Evolutionary conservation across 371 early-diverging fungal species (phyloP).

Genomic region (Cokeromyces recurvatus): DNA sequence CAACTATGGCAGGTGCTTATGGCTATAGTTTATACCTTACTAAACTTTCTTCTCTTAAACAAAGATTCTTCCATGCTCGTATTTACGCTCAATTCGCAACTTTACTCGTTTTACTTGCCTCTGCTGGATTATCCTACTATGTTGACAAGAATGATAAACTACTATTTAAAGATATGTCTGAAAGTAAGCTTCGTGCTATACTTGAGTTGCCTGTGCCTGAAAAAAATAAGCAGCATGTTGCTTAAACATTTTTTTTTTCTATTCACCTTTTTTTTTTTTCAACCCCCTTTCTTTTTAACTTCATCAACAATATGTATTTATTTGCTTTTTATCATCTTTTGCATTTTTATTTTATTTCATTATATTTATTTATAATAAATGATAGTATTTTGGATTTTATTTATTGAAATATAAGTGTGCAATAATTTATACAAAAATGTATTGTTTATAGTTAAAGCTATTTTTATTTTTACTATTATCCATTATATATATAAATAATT

Average conservation of each 20-base stretch:
- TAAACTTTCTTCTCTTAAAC: not conserved
- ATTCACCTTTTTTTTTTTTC: too few relatives aligned
- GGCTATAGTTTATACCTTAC: not conserved
- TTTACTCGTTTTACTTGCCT: not conserved
- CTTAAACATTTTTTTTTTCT: not conserved
- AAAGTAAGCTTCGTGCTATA: conserved; percentile 8
- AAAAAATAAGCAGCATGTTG: not conserved
- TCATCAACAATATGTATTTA: too few relatives aligned
- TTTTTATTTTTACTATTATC: too few relatives aligned
- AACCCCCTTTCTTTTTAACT: too few relatives aligned
- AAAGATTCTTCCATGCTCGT: conserved; percentile 7
- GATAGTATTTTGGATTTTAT: too few relatives aligned
- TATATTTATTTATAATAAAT: too few relatives aligned
- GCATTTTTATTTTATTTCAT: too few relatives aligned
- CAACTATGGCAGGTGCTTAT: conserved; percentile 4
- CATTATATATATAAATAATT: too few relatives aligned
- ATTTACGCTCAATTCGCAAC: conserved; percentile 10
- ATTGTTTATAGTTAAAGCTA: too few relatives aligned
- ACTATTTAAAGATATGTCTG: conserved; percentile 1
- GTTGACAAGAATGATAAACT: conserved; percentile 3
- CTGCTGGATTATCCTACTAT: conserved; percentile 6
- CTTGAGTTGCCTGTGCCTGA: conserved; percentile 4
- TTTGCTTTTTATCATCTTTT: too few relatives aligned
- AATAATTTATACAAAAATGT: not conserved
- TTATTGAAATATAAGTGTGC: not conserved